phyloP scores from a whole-genome alignment of 75 land plant species.

The Selaginella moellendorffii region DNA sequence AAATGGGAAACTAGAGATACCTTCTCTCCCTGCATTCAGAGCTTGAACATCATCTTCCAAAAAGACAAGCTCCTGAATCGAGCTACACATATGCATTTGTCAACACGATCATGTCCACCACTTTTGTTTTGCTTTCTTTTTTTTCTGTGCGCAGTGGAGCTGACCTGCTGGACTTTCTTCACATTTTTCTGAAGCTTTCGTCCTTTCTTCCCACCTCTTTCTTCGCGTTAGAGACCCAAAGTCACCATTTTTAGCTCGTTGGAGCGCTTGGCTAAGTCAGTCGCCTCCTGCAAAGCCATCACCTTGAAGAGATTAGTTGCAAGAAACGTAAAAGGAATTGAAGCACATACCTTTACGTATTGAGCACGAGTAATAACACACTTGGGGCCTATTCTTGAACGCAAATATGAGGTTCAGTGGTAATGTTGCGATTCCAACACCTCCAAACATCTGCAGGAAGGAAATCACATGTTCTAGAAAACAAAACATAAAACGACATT shows the following conservation, averaged over 20 bases:
- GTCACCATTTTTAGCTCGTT: neutral
- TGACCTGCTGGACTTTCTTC: neutral
- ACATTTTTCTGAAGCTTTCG: neutral
- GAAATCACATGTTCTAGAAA: neutral
- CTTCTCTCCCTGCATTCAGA: too few species aligned
- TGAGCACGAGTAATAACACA: slow-evolving; percentile 7
- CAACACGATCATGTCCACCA: too few species aligned
- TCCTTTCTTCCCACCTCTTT: slow-evolving; percentile 2
- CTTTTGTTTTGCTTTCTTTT: too few species aligned
- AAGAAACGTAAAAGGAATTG: too few species aligned
- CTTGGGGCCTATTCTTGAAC: slow-evolving; percentile 1
- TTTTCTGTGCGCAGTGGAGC: too few species aligned
- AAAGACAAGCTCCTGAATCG: too few species aligned
- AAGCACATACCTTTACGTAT: too few species aligned
- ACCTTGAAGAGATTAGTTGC: too few species aligned
- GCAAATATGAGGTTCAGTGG: slow-evolving; percentile 1
- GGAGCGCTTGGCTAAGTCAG: slow-evolving; percentile 1
- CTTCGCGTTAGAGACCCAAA: neutral
- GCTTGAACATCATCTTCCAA: too few species aligned
- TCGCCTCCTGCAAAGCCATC: neutral
- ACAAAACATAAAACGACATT: neutral
- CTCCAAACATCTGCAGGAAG: slow-evolving; percentile 7
- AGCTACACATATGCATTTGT: too few species aligned
- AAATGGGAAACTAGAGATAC: too few species aligned
- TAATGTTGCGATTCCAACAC: neutral